Base-by-base conservation (phyloP, 805 yeast species). In the Naumovozyma dairenensis region DNA sequence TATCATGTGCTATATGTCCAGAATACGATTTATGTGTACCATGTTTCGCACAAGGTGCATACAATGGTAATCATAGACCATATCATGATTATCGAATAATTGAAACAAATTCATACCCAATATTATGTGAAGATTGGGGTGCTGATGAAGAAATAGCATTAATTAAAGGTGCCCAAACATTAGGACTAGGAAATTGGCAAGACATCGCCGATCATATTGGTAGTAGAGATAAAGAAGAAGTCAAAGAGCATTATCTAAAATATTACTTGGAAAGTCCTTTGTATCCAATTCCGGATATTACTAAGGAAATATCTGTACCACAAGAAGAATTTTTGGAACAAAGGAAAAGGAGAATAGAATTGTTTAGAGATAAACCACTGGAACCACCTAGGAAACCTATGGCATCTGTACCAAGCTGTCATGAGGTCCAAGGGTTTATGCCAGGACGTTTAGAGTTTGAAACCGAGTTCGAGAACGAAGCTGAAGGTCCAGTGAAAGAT, bases 1-100 rank as follows among this genome's bases (percentile, higher is more conserved):
- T 92, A 31, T 69, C 81, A 33, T 92, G 98, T 66, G 97, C 96
- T 0, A 79, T 76, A 21, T 93, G 98, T 60, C 66, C 75, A 3
- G 97, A 89, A 57, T 92, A 89, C 51, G 98, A 92, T 56, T 64
- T 92, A n/a, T 92, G 99, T 66, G 97, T 93, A 4, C 95, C 94
- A 2, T 92, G 99, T 57, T 92, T 92, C 62, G 79, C 95, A 2
- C 72, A 76, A 36, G 99, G 98, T 10, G 63, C 72, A 12, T 63
- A 72, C 16, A 72, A 92, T 3, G 93, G 85, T 3, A 77, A 74
- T 40, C 99, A 92, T 63, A 79, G 85, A 56, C 97, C 98, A 8
- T 83, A 76, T 70, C 99, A 92, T 56, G 93, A 83, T 51, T 92
- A 92, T 56, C 73, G 76, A 49, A 82, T 92, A 12, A 77, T 89